Evolutionary conservation across 2,329 filamentous ascomycete species (phyloP), one percentile per base, ranked within the genome.

Genomic region (Aspergillus felis): DNA sequence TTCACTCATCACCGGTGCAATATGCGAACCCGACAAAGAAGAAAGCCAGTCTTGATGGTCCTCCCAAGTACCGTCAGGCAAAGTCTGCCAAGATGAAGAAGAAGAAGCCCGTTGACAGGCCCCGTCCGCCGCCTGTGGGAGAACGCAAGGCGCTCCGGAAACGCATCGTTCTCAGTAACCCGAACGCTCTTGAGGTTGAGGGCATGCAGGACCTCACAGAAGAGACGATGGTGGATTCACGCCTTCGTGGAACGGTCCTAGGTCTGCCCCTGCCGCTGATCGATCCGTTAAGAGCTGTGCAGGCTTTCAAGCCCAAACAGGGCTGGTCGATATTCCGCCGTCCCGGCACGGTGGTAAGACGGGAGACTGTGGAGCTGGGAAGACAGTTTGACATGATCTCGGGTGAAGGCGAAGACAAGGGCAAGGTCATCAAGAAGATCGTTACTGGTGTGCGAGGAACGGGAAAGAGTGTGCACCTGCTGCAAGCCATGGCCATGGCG

Each of bases 221-320:
- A 9, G 78, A 82, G 61, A 83, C 81, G 47, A 77, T 88, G 75
- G 74, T 82, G 20, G 78, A 82, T 55, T 74, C 78, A 29, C 78
- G 80, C 35, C 82, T 84, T 52, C 77, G 82, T 9, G 91, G 89
- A 38, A 82, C 82, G 59, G 83, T 97, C 29, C 77, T 91, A 53
- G 84, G 84, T 1, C 75, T 97, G 28, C 86, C 89, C 7, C 84
- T 86, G 46, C 76, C 78, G 1, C 78, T 91, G 52, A 83, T 97
- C 52, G 92, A 96, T 77, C 85, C 88, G 72, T 79, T 99, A 78
- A 84, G 92, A 67, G 84, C 87, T n/a, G 81, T 89, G 54, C 90
- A 96, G 71, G 92, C 91, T 3, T 99, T 99, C 81, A 96, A 96
- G 83, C 81, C 86, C 24, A 90, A 86, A 25, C 94, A 97, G 81